These are phyloP conservation scores for Hamigera avellanea DNA, from an alignment of 495 filamentous ascomycete genomes.

Conservation along the genomic window DNA sequence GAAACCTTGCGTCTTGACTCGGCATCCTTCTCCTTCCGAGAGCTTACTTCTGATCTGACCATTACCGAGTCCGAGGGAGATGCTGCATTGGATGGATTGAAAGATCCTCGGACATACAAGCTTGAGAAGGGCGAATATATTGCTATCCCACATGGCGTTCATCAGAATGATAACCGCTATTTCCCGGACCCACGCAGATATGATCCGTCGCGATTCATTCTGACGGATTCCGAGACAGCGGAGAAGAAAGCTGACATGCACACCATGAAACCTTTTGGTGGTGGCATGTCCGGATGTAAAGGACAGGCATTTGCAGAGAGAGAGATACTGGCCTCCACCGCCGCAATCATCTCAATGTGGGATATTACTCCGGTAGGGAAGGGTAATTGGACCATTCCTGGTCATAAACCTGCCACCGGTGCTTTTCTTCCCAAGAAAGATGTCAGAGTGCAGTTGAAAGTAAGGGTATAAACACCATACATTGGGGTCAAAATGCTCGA, in stretches of 20 bases:
- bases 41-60: slow-evolving; percentile 30
- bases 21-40: slow-evolving; percentile 31
- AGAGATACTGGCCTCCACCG: slow-evolving; percentile 35
- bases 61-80: slow-evolving; percentile 33
- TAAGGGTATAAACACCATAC: slow-evolving; percentile 13
- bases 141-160: slow-evolving; percentile 36
- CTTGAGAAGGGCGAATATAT: slow-evolving; percentile 38
- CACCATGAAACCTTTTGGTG: slow-evolving; percentile 33
- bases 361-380: slow-evolving; percentile 33
- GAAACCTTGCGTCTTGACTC: slow-evolving; percentile 43
- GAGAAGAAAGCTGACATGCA: slow-evolving; percentile 13
- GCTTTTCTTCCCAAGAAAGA: slow-evolving; percentile 27
- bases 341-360: slow-evolving; percentile 38
- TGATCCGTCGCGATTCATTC: slow-evolving; percentile 41
- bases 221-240: slow-evolving; percentile 21
- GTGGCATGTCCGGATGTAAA: slow-evolving; percentile 32
- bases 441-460: slow-evolving; percentile 22
- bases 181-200: slow-evolving; percentile 40
- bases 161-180: slow-evolving; percentile 35
- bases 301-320: slow-evolving; percentile 38
- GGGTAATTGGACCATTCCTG: slow-evolving; percentile 17
- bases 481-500: too few species aligned
- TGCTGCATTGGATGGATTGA: slow-evolving; percentile 9
- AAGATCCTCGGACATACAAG: slow-evolving; percentile 26
- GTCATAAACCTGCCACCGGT: slow-evolving; percentile 20